phyloP scores from a whole-genome alignment of 1,284 basidiomycete genomes.

The Exobasidium rhododendri region DNA sequence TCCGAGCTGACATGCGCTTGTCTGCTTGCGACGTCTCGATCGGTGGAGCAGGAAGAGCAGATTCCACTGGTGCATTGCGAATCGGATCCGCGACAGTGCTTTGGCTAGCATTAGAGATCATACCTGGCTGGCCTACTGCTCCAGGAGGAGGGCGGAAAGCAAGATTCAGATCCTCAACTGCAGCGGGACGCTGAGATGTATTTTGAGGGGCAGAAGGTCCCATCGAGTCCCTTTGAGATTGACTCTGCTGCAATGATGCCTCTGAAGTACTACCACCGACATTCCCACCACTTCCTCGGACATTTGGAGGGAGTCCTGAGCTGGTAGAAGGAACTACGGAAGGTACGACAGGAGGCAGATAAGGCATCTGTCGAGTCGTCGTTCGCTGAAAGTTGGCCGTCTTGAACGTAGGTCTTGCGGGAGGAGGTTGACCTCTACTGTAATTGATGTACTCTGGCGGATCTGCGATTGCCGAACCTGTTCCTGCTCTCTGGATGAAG shows the following conservation, averaged over 20 bases:
- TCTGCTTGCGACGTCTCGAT: conserved; percentile 11
- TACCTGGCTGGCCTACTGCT: conserved; percentile 23
- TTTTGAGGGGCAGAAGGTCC: neutral
- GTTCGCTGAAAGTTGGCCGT: conserved; percentile 47
- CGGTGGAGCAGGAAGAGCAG: neutral
- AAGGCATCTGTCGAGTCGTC: conserved; percentile 33
- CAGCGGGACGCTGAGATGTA: neutral
- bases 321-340: neutral
- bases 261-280: neutral
- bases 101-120: conserved; percentile 13
- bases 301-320: neutral
- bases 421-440: conserved; percentile 46
- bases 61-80: neutral
- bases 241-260: neutral
- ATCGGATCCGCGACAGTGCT: neutral
- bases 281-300: neutral
- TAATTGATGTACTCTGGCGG: conserved; percentile 54
- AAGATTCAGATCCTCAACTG: neutral
- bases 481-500: conserved; percentile 50
- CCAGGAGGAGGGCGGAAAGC: conserved; percentile 21
- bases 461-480: conserved; percentile 48
- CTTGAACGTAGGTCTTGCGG: conserved; percentile 31
- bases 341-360: conserved; percentile 5
- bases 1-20: conserved; percentile 37
- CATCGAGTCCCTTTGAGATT: neutral